Evolutionary conservation across 176 grass and related monocot species (phyloP).

Genomic region (Hsuehochloa calcarea): DNA sequence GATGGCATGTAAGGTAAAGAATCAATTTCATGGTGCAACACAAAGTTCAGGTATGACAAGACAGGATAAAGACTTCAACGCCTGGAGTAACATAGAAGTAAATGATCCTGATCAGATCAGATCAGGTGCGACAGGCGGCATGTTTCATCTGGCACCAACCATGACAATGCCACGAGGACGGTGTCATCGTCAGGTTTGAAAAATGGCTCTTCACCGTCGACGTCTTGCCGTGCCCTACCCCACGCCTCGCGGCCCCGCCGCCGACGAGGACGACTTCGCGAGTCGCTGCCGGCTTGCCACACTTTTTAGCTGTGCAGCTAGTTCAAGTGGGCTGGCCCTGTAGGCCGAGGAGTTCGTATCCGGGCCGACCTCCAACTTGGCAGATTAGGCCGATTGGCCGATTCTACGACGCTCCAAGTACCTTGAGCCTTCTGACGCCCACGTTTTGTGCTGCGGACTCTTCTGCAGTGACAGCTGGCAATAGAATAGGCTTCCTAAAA

Average conservation of each 20-base stretch:
- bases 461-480: no score
- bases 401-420: background rate
- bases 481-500: no score
- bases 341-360: background rate
- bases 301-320: background rate
- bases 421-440: background rate
- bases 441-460: no score
- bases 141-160: background rate
- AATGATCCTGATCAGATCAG: background rate
- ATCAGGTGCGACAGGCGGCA: background rate
- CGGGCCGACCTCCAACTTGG: background rate
- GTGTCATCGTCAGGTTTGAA: background rate
- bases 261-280: background rate
- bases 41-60: constrained; percentile 5
- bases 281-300: background rate
- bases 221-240: background rate
- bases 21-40: background rate
- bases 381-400: background rate
- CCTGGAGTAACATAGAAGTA: constrained; percentile 5
- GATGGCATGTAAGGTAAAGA: background rate
- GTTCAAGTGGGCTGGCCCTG: background rate
- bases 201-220: background rate
- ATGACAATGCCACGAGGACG: background rate
- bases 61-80: background rate
- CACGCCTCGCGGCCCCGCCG: background rate